Evolutionary conservation across 2,329 filamentous ascomycete species (phyloP).

Genomic region (Fusarium sp.): DNA sequence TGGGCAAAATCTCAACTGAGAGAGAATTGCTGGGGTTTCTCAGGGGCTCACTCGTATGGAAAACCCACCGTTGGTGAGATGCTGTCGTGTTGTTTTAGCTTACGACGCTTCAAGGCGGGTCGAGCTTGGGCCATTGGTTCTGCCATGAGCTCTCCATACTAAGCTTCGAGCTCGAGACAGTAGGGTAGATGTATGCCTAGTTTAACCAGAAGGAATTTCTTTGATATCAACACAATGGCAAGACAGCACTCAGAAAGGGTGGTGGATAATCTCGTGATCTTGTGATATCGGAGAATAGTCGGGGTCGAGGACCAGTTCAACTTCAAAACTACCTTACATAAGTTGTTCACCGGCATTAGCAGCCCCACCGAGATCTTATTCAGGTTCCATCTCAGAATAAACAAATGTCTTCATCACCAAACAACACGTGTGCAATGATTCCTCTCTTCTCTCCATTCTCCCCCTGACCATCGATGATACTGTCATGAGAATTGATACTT

Average conservation of each 20-base stretch:
- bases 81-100: background rate
- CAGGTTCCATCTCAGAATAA: background rate
- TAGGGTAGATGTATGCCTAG: background rate
- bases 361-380: background rate
- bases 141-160: background rate
- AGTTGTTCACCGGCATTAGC: too few relatives aligned
- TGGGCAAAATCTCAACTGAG: conserved; percentile 12
- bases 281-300: background rate
- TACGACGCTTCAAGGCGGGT: conserved; percentile 12
- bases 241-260: background rate
- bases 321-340: background rate
- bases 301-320: background rate
- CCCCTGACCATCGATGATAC: too few relatives aligned
- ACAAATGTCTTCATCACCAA: background rate
- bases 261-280: fast-evolving
- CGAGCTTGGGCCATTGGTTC: background rate
- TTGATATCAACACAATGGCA: background rate
- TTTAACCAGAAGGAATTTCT: background rate
- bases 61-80: conserved; percentile 10
- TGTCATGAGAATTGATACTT: background rate
- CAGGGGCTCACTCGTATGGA: background rate
- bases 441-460: background rate
- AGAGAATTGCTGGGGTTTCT: conserved; percentile 5
- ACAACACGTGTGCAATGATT: background rate
- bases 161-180: background rate